Percentiles rank a stretch among this genome's conserved stretches.
These are phyloP conservation scores for Debaryomyces tyrocola DNA, from an alignment of 805 yeast genomes.

Conservation along the genomic window DNA sequence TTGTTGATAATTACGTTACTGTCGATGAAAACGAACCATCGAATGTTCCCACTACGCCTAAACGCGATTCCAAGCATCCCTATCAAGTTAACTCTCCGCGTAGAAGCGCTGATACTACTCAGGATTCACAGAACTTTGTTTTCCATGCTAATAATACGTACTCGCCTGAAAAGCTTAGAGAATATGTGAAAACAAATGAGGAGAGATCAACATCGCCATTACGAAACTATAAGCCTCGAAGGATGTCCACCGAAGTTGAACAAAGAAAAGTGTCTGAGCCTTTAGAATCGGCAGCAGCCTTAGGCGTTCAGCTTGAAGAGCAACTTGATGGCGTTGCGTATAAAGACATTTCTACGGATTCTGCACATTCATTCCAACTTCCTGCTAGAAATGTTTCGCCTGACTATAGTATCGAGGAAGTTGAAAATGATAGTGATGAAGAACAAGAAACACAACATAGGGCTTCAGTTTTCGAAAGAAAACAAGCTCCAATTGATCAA, in stretches of 20 bases:
- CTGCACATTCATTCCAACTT: constrained; percentile 5
- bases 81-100: constrained; percentile 9
- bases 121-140: constrained; percentile 17
- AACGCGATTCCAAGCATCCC: constrained; percentile 6
- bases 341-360: constrained; percentile 2
- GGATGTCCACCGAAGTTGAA: not conserved
- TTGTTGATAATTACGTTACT: constrained; percentile 5
- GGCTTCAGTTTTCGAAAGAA: no score
- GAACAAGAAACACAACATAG: constrained; percentile 8
- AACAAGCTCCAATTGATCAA: not conserved
- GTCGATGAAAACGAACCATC: constrained; percentile 1
- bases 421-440: constrained; percentile 27
- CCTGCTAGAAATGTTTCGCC: constrained; percentile 11
- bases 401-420: constrained; percentile 39
- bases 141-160: constrained; percentile 7
- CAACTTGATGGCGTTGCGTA: constrained; percentile 9
- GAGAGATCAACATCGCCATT: constrained; percentile 23
- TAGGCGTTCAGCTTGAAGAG: constrained; percentile 23
- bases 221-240: constrained; percentile 16
- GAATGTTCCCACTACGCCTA: not conserved
- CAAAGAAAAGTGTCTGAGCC: constrained; percentile 21
- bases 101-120: constrained; percentile 4
- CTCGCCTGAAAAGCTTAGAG: constrained; percentile 17
- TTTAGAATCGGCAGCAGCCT: constrained; percentile 27
- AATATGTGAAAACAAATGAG: constrained; percentile 19